Evolutionary conservation across 106 monocot species (phyloP).

Genomic region (Triglochin maritima): DNA sequence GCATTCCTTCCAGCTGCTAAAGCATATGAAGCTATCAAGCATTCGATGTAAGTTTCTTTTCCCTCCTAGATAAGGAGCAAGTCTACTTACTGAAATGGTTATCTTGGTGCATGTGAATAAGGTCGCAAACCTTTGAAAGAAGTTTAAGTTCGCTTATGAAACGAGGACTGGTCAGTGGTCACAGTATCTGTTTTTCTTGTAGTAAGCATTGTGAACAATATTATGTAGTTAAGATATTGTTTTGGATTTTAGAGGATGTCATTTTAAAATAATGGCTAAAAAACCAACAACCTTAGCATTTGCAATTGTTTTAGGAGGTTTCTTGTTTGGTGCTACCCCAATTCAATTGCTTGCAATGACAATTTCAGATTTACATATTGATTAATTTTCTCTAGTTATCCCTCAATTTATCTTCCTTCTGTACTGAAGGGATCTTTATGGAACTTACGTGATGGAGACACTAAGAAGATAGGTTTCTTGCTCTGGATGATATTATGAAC

Average conservation of each 20-base stretch:
- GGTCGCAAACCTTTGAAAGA: neutral
- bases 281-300: no score
- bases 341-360: neutral
- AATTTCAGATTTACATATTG: neutral
- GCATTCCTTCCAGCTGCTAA: constrained; percentile 10
- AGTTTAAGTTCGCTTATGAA: neutral
- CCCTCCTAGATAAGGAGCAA: neutral
- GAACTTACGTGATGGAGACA: neutral
- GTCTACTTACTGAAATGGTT: no score
- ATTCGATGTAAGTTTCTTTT: constrained; percentile 12
- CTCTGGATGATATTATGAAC: no score
- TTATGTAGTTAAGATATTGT: no score
- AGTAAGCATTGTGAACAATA: no score
- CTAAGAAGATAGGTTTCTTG: neutral
- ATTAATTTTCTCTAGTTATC: neutral
- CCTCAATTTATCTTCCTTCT: neutral
- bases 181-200: no score
- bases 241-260: no score
- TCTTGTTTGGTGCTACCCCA: neutral
- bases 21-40: constrained; percentile 7
- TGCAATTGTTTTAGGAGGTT: no score
- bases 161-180: no score
- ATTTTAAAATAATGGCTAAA: no score
- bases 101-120: neutral
- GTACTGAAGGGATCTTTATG: constrained; percentile 5